Conservation (phyloP, 164 flowering plant species). For the Macadamia integrifolia region DNA sequence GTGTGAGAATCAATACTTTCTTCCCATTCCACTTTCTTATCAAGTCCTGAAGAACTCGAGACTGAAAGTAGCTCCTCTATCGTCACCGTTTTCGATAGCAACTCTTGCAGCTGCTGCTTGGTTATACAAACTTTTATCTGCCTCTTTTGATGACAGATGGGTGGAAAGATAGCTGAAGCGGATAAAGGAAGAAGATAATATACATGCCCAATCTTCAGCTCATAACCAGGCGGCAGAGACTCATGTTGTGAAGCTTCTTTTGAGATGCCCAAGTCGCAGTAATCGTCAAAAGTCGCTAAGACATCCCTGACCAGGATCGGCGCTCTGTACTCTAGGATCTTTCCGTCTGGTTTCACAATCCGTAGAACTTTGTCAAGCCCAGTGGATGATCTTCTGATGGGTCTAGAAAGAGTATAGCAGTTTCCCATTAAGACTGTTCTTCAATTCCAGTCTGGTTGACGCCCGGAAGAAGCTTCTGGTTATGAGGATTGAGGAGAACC, state of each 20-base stretch:
- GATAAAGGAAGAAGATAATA: constrained; percentile 21
- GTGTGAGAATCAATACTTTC: constrained; percentile 6
- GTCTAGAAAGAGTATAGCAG: constrained; percentile 11
- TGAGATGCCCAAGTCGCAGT: constrained; percentile 13
- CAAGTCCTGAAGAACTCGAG: background rate
- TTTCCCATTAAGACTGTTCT: constrained; percentile 20
- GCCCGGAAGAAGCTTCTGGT: too few relatives aligned
- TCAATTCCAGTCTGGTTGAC: too few relatives aligned
- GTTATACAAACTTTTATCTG: constrained; percentile 44
- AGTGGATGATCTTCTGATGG: background rate
- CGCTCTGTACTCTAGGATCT: constrained; percentile 20
- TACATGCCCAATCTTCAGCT: constrained; percentile 24
- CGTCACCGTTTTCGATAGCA: constrained; percentile 30
- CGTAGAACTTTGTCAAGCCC: constrained; percentile 10
- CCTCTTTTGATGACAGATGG: constrained; percentile 3
- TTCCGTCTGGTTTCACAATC: constrained; percentile 24
- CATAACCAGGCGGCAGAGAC: constrained; percentile 23
- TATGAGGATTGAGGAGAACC: too few relatives aligned
- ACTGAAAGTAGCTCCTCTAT: constrained; percentile 19
- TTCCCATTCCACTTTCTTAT: constrained; percentile 1
- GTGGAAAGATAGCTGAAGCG: background rate
- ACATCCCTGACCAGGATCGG: constrained; percentile 30
- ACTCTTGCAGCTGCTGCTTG: constrained; percentile 39
- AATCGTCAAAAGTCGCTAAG: constrained; percentile 14
- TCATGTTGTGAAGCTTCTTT: constrained; percentile 1